Base-by-base conservation (phyloP, 306 rosid species). In the Trifolium fragiferum region DNA sequence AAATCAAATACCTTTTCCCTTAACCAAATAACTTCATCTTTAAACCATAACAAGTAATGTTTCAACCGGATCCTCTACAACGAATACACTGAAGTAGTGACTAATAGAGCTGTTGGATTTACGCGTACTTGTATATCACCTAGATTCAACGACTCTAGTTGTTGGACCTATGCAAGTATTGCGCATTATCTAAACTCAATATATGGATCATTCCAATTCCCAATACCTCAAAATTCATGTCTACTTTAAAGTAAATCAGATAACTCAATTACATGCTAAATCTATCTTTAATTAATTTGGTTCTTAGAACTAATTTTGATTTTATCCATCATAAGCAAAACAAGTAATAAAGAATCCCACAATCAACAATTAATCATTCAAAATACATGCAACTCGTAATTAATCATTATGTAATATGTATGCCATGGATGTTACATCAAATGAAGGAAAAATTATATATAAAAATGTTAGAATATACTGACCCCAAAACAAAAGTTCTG, bases 401-500 rank as follows among this genome's bases (percentile, higher is more conserved):
- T 38, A 12, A 35, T 77, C 69, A 68, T 62, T 6, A 18, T 30
- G 10, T 40, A 21, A 15, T 54, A 33, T 46, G 60, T 10, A 64
- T 74, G 74, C 8, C 64, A 73, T 75, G 57, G 46, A 79, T 66
- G 79, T 1, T 14, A 33, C 25, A 25, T 37, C 3, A 44, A 76
- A 50, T 27, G 41, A 46, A 75, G 62, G 15, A 37, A 5, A 65
- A 40, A 65, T 25, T 8, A 54, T 2, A 12, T 5, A 19, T 21
- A 20, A n/a, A 18, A 55, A 30, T 14, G 49, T 61, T 23, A 43
- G 64, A 33, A 19, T 75, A 66, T 68, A 84, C 98, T 82, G 44
- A 94, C 99, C 98, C 97, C 98, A 38, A 89, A 63, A 74, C 92
- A 87, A 80, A 92, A 95, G 62, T 32, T 78, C 66, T 79, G 90